Base-by-base conservation (phyloP, 305 asterid species). In the Fraxinus sp. region DNA sequence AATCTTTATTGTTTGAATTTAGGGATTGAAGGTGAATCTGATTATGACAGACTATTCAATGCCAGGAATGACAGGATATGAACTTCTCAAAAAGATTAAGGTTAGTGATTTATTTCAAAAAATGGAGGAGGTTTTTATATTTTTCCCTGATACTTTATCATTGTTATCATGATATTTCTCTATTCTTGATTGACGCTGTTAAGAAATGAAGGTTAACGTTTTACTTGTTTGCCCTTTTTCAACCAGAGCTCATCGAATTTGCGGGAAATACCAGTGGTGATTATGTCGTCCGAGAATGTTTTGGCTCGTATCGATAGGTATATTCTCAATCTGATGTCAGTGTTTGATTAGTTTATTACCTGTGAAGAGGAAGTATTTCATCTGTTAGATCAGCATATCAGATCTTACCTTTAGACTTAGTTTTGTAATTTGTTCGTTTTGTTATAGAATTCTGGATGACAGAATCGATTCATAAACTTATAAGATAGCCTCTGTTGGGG, bases 1-100 rank as follows among this genome's bases (percentile, higher is more conserved):
- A 8, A 64, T 39, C 18, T 57, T 44, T 78, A 68, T 11, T 49
- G 35, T 55, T 71, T 41, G 64, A 77, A 81, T 79, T 11, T 88
- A 95, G 98, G 94, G 78, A 35, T 73, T 93, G 94, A 94, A 95
- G 91, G 95, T 95, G 46, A 95, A 93, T 90, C 86, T 94, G 84
- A 91, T 94, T 77, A 85, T 95, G 83, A 92, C 98, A 4, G 98
- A 95, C 81, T 95, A 95, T 78, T 95, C 98, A 11, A 94, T 95
- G 98, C 98, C 98, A 88, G 97, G 94, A 79, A 95, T 93, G 98
- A 94, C 97, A 20, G 97, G 98, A 46, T 95, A 90, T 88, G 99
- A 95, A 46, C 98, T 95, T 76, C 96, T 93, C 6, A 94, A 95
- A 84, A 93, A 87, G 92, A 93, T 95, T 5, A 94, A 93, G 98